Conservation (phyloP, 441 rosid genomes). For the Brassica hybrid region DNA sequence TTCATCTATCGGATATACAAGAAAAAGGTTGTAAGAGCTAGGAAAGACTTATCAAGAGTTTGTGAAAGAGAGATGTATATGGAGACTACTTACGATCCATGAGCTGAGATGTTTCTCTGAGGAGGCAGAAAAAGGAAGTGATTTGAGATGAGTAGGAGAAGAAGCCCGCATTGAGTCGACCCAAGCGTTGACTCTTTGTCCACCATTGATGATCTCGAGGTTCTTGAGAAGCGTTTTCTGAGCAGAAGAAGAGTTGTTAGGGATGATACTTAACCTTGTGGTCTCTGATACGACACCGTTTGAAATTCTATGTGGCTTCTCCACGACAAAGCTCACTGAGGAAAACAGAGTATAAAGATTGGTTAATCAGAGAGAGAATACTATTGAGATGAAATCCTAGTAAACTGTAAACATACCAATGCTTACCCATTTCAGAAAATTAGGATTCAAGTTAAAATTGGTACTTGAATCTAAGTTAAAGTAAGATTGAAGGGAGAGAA, state of each 20-base stretch:
- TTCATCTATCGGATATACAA: constrained; percentile 47
- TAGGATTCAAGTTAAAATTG: background rate
- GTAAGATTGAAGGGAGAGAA: background rate
- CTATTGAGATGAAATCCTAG: background rate
- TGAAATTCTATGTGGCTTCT: constrained; percentile 32
- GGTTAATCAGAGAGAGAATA: background rate
- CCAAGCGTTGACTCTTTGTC: constrained; percentile 73
- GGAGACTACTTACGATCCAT: constrained; percentile 66
- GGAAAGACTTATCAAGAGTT: background rate
- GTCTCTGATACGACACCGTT: constrained; percentile 41
- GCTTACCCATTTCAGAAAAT: constrained; percentile 33
- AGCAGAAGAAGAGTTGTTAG: constrained; percentile 37
- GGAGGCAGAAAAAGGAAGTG: constrained; percentile 48
- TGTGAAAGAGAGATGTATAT: background rate
- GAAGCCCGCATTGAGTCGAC: constrained; percentile 91
- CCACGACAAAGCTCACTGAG: constrained; percentile 38
- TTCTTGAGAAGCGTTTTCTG: constrained; percentile 66
- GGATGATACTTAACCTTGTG: constrained; percentile 33
- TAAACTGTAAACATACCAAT: background rate
- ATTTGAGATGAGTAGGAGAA: constrained; percentile 81
- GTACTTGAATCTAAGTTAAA: constrained; percentile 8
- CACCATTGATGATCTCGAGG: constrained; percentile 70
- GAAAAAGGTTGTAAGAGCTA: background rate
- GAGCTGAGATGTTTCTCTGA: constrained; percentile 51
- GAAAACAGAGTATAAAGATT: constrained; percentile 19